Base-by-base conservation (phyloP, 208 protist genomes). In the Wallacemonas rigidus region DNA sequence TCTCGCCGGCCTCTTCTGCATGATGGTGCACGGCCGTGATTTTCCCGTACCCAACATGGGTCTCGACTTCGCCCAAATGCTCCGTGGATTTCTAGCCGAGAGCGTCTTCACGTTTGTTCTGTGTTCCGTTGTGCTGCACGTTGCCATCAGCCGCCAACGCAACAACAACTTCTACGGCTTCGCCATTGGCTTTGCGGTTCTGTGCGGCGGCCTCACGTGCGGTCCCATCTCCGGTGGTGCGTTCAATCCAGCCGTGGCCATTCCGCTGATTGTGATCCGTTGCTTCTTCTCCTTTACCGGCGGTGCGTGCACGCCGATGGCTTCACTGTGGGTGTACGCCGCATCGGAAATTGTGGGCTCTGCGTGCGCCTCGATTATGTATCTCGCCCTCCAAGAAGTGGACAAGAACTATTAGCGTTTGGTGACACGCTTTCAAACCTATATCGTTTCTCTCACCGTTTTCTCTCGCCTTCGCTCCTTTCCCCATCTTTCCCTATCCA, bases 131-230 rank as follows among this genome's bases (percentile, higher is more conserved):
- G 85, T 92, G 38, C 76, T 95, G 62, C 89, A 95, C 60, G 83
- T 89, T n/a, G 79, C 82, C 43, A 79, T 89, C 9, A 88, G 83
- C 56, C 84, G 79, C 26, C 85, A 89, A 68, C 76, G 72, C 14
- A 86, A 87, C 69, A 91, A 87, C 77, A 89, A 90, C 75, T 92
- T 95, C 51, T 90, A 91, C 73, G 89, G 87, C 9, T 91, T 95
- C 69, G 87, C 86, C 15, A 89, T 91, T 57, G 89, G 89, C 54
- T 90, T 91, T 62, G 81, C 89, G 17, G 79, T 95, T 68, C 69
- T 95, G 39, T 85, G 82, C 48, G 87, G 82, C 2, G 84, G 85
- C 1, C 79, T 95, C 45, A 85, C 85, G 36, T 84, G 80, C 61
- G 72, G 77, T 4, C 71, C 85, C 2, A 83, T 95, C 57, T 88